Percentiles rank a stretch among this genome's conserved stretches.
Evolutionary conservation across 768 basidiomycete genomes (phyloP).

Genomic region (Boletellus ananiceps): DNA sequence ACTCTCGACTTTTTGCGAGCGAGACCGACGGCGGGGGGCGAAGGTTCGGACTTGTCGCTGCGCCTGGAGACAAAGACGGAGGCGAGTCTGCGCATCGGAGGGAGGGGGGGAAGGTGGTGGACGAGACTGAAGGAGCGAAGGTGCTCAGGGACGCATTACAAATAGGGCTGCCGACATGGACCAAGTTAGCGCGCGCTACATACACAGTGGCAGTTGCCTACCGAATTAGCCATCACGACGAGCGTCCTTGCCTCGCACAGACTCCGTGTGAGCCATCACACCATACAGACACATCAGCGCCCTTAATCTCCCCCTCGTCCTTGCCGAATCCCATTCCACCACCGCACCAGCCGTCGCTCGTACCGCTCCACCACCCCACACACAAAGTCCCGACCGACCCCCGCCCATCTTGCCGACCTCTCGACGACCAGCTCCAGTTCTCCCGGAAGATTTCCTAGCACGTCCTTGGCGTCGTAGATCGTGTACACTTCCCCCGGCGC

Average conservation of each 20-base stretch:
- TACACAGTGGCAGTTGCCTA: conserved; percentile 12
- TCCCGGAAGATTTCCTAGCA: conserved; percentile 50
- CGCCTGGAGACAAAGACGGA: conserved; percentile 51
- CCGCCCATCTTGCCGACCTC: conserved; percentile 50
- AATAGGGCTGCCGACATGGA: conserved; percentile 27
- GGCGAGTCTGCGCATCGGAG: conserved; percentile 59
- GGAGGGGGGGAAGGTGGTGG: conserved; percentile 16
- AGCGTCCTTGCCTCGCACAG: background rate
- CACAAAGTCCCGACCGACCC: conserved; percentile 51
- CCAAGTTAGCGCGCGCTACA: background rate
- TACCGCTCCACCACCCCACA: conserved; percentile 54
- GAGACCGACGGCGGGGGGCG: conserved; percentile 12
- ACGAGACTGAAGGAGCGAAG: conserved; percentile 16
- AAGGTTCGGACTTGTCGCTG: conserved; percentile 24
- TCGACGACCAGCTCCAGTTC: conserved; percentile 49
- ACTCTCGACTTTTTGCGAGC: conserved; percentile 21
- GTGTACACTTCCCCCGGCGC: conserved; percentile 58
- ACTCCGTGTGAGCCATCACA: conserved; percentile 7
- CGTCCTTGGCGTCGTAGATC: conserved; percentile 66
- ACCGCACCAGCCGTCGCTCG: conserved; percentile 57
- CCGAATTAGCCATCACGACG: conserved; percentile 18
- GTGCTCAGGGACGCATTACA: conserved; percentile 32
- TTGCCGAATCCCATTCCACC: conserved; percentile 37
- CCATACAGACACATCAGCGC: background rate
- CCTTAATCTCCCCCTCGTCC: conserved; percentile 18